Base-by-base conservation (phyloP, 1,139 yeast genomes). In the Saccharomyces hybrid region DNA sequence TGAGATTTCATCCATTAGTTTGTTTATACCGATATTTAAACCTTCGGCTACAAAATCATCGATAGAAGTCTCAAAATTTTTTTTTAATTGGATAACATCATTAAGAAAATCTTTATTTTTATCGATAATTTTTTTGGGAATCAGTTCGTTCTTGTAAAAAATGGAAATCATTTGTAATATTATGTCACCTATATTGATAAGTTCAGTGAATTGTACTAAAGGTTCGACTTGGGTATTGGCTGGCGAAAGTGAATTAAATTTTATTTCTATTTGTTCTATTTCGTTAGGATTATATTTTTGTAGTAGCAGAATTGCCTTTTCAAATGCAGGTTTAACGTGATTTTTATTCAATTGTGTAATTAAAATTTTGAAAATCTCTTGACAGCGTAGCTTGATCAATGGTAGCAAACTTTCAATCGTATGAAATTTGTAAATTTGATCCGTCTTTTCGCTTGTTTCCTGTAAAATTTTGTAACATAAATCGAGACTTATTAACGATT, bases 1-100 rank as follows among this genome's bases (percentile, higher is more conserved):
- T 50, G 80, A 81, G 42, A 91, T 82, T 67, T 91, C 96, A 61
- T 81, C 84, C 70, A 90, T 84, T 51, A 93, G 76, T 8, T 90
- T 91, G 60, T 88, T 96, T 49, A 93, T 88, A 49, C 98, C 97
- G 16, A 88, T 79, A 64, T 89, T 91, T 46, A 93, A 77, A 0
- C 99, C 99, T 65, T 86, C 89, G 0, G 98, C 99, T 27, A 93
- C 97, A 65, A 80, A 86, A 54, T 83, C 88, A 68, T 93, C 99
- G 8, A 93, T 81, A 73, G 83, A 75, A 9, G 82, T 82, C 65
- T 93, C 99, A 59, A 93, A 80, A 56, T 80, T 80, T 63, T 87
- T 84, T 68, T 93, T 93, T 47, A 83, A 83, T 65, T 89, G 93
- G 50, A 88, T 79, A 3, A 95, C 82, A 20, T 89, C 88, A 57